Evolutionary conservation across 768 basidiomycete genomes (phyloP).

Genomic region (Leccinum pellstonianum): DNA sequence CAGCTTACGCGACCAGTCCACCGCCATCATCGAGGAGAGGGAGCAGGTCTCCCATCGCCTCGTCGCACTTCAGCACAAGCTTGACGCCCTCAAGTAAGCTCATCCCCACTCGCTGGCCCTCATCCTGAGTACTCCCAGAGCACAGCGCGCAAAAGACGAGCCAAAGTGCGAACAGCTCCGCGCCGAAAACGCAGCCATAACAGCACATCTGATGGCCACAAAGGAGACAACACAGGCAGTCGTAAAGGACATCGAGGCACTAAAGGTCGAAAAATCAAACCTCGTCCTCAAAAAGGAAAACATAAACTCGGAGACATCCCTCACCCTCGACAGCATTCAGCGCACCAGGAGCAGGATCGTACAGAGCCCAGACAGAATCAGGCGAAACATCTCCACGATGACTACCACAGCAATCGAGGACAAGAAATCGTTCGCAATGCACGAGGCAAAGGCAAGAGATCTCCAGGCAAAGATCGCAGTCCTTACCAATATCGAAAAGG

Average conservation of each 20-base stretch:
- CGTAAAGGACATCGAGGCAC: constrained; percentile 63
- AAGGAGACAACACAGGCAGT: constrained; percentile 61
- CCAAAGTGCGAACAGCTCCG: constrained; percentile 61
- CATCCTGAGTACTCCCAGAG: constrained; percentile 37
- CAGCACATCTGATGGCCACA: constrained; percentile 64
- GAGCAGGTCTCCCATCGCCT: constrained; percentile 52
- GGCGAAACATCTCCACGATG: constrained; percentile 80
- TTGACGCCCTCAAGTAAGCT: constrained; percentile 56
- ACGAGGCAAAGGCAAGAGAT: constrained; percentile 76
- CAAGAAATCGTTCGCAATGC: constrained; percentile 58
- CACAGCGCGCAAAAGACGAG: constrained; percentile 66
- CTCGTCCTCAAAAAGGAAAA: constrained; percentile 69
- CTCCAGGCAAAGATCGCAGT: constrained; percentile 72
- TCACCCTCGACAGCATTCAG: constrained; percentile 57
- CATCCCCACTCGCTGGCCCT: background rate
- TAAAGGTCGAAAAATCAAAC: constrained; percentile 69
- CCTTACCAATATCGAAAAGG: constrained; percentile 74
- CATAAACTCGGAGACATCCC: constrained; percentile 58
- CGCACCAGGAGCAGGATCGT: constrained; percentile 77
- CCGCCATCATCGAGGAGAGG: constrained; percentile 58
- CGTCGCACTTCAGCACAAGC: constrained; percentile 47
- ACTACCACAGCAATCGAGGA: constrained; percentile 64
- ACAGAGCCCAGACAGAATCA: constrained; percentile 88
- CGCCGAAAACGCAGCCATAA: constrained; percentile 58
- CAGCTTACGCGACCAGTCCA: constrained; percentile 59